A percentile compares a stretch with the other conserved stretches of the same genome.
Conservation (phyloP, 2,329 filamentous ascomycete genomes). For the Zasmidium cellare region DNA sequence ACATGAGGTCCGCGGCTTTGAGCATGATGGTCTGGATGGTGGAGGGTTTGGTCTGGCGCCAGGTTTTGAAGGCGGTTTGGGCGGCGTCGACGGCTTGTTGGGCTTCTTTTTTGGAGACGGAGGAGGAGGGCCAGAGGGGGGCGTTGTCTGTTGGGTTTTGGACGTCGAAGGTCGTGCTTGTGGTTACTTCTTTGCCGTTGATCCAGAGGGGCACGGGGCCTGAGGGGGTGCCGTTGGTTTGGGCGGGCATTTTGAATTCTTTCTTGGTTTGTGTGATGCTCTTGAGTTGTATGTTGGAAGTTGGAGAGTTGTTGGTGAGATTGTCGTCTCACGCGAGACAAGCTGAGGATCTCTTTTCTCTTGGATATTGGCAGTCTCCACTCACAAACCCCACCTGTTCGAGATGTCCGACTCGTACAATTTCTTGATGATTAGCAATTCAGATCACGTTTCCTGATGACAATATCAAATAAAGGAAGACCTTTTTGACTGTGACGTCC, state of each 20-base stretch:
- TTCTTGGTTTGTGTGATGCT: no score
- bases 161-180: slow-evolving; percentile 56
- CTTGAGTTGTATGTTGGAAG: not conserved
- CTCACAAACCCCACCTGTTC: not conserved
- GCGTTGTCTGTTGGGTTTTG: slow-evolving; percentile 56
- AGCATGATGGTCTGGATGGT: slow-evolving; percentile 69
- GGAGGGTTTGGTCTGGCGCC: slow-evolving; percentile 63
- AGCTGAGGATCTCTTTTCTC: not conserved
- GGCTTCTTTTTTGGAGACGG: slow-evolving; percentile 58
- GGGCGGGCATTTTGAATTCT: slow-evolving; percentile 3
- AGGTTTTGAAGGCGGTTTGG: slow-evolving; percentile 66
- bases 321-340: no score
- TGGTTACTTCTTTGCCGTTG: slow-evolving; percentile 49
- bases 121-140: slow-evolving; percentile 56
- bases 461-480: no score
- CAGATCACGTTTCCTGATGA: no score
- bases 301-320: not conserved
- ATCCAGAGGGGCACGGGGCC: slow-evolving; percentile 46
- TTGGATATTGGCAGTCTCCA: not conserved
- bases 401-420: not conserved
- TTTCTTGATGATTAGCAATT: no score
- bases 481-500: no score
- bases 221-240: slow-evolving; percentile 12
- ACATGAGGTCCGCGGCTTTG: slow-evolving; percentile 66
- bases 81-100: slow-evolving; percentile 61